Base-by-base conservation (phyloP, 2,329 filamentous ascomycete species). In the Aspergillus fijiensis region DNA sequence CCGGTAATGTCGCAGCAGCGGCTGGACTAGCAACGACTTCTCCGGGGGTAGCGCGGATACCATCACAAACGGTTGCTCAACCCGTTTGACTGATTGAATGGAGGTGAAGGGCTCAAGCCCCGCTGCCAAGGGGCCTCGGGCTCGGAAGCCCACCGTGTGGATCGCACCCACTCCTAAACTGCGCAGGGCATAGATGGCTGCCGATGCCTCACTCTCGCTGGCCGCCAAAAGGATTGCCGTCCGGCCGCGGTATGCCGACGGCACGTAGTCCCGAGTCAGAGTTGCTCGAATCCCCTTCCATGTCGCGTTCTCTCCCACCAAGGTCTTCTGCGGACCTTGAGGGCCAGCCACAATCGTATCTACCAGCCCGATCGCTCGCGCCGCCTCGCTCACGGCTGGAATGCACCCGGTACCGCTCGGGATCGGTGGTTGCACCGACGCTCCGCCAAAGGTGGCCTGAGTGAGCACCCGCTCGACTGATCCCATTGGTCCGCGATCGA, bases 281-380 rank as follows among this genome's bases (percentile, higher is more conserved):
- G 91, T 92, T 55, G 90, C 89, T 51, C 92, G 82, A 59, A 96
- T 94, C 1, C 91, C 91, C 73, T 91, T 92, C 90, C 91, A 95
- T 14, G 87, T 87, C 11, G 90, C 89, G 66, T 96, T 96, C 68
- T 95, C 91, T 51, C 92, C 89, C 16, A 93, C 79, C 47, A 94
- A 84, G 5, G 82, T 58, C 3, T 64, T 51, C 19, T 48, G 59
- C 47, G 56, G 60, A 29, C n/a, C 33, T 5, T 31, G 57, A 10
- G 81, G 79, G 4, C 74, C 84, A 25, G 90, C 87, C 25, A 92
- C 83, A 50, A 96, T 90, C 0, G 91, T 95, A 71, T 96, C 91
- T 42, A 95, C 84, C 65, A 92, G 87, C 11, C 91, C 91, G 63
- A 92, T 95, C 1, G 88, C 87, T 2, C 87, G 84, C 45, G 90